Conservation (phyloP, 108 stramenopile genomes). For the Stephanodiscus triporus region DNA sequence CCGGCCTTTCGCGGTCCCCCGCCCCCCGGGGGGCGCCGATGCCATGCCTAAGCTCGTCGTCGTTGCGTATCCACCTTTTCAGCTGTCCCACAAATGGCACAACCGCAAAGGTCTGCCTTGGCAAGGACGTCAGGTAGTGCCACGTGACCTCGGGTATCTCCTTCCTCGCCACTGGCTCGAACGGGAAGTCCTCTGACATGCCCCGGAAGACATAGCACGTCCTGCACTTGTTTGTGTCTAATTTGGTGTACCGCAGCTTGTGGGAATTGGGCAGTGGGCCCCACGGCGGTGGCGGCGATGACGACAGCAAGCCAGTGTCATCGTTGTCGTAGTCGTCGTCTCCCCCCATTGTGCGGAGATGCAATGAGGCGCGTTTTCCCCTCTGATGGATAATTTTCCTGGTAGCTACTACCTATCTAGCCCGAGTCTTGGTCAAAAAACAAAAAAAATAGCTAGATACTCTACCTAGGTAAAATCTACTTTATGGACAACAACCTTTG, state of each 20-base stretch:
- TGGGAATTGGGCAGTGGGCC: slow-evolving; percentile 54
- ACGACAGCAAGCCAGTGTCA: neutral
- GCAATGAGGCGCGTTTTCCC: slow-evolving; percentile 30
- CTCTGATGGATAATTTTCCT: too few relatives aligned
- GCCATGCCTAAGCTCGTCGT: slow-evolving; percentile 9
- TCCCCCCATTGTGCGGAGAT: slow-evolving; percentile 37
- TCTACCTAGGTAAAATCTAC: too few relatives aligned
- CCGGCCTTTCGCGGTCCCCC: too few relatives aligned
- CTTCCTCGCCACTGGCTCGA: slow-evolving; percentile 85
- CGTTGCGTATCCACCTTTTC: slow-evolving; percentile 66
- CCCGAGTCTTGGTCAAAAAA: too few relatives aligned
- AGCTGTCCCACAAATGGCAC: slow-evolving; percentile 69
- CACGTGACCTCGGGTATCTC: slow-evolving; percentile 75
- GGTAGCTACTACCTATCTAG: too few relatives aligned
- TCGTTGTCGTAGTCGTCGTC: slow-evolving; percentile 3
- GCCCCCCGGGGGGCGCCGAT: too few relatives aligned
- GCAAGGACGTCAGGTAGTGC: slow-evolving; percentile 62
- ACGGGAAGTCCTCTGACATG: slow-evolving; percentile 82
- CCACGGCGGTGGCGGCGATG: slow-evolving; percentile 52
- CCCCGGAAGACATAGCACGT: slow-evolving; percentile 80
- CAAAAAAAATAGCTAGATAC: too few relatives aligned
- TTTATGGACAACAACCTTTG: too few relatives aligned
- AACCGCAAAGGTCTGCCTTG: slow-evolving; percentile 75
- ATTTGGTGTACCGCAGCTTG: slow-evolving; percentile 58
- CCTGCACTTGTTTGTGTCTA: slow-evolving; percentile 67